Evolutionary conservation across 139 green algal genomes (phyloP).

Genomic region (Pleodorina starrii): DNA sequence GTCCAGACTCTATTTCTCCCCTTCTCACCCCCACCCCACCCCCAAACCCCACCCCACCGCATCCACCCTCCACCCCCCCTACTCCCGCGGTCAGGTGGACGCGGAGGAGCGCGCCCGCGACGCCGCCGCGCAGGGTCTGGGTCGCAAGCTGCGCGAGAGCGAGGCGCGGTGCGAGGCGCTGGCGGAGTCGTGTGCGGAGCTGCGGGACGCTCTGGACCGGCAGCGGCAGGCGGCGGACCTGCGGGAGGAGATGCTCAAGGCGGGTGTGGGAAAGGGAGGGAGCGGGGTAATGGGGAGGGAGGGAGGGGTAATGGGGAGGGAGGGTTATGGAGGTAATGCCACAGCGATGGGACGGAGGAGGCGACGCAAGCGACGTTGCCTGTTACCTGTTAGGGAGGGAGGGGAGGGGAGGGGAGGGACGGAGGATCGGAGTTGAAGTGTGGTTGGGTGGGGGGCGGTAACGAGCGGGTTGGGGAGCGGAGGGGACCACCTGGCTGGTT

Average conservation of each 20-base stretch:
- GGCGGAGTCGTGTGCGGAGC: constrained; percentile 63
- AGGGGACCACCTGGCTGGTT: no score
- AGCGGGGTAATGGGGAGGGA: neutral
- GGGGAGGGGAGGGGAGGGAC: neutral
- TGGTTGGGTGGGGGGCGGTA: no score
- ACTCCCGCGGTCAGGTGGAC: constrained; percentile 70
- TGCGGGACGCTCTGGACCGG: constrained; percentile 78
- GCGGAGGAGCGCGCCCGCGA: constrained; percentile 76
- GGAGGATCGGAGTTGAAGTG: no score
- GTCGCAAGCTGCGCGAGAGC: constrained; percentile 65
- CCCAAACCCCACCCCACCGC: no score
- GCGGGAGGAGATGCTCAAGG: constrained; percentile 71
- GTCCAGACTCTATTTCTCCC: no score
- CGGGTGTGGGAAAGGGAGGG: constrained; percentile 1
- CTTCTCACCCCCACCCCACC: no score
- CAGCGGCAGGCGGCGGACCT: constrained; percentile 72
- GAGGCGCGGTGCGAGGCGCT: constrained; percentile 79
- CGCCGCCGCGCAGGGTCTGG: constrained; percentile 67
- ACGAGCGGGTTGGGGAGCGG: no score
- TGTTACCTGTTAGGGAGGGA: neutral
- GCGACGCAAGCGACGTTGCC: neutral
- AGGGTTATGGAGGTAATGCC: neutral
- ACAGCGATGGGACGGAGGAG: no score
- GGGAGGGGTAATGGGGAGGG: neutral
- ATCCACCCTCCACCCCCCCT: no score